Base-by-base conservation (phyloP, 78 protist species). In the Paulinella micropora region DNA sequence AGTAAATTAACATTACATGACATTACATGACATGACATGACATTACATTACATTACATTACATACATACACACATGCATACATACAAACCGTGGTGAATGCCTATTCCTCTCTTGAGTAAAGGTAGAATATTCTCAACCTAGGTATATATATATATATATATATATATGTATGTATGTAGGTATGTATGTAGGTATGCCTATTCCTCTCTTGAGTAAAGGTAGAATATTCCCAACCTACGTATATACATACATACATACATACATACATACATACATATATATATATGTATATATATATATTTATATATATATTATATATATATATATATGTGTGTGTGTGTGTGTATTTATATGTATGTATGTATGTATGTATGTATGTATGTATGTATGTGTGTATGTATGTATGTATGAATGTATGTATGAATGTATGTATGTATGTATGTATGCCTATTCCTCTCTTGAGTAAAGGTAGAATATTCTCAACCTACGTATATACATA, bases 11-110 rank as follows among this genome's bases (percentile, higher is more conserved):
- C n/a, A n/a, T n/a, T n/a, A n/a, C n/a, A n/a, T n/a, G n/a, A n/a
- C n/a, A n/a, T n/a, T n/a, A n/a, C n/a, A n/a, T n/a, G n/a, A n/a
- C n/a, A n/a, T n/a, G n/a, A n/a, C n/a, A n/a, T n/a, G n/a, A n/a
- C n/a, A n/a, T n/a, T n/a, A n/a, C n/a, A n/a, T n/a, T n/a, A n/a
- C n/a, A n/a, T n/a, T n/a, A n/a, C n/a, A n/a, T n/a, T n/a, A n/a
- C n/a, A n/a, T n/a, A n/a, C n/a, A n/a, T n/a, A n/a, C n/a, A n/a
- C n/a, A n/a, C n/a, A n/a, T n/a, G n/a, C n/a, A n/a, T n/a, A n/a
- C n/a, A n/a, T n/a, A n/a, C n/a, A n/a, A n/a, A n/a, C 92, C n/a
- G 85, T 95, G 95, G 83, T 92, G 95, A 88, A 95, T 90, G 37
- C 93, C 95, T 23, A 95, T 37, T 37, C 95, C 95, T 6, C 90